Conservation (phyloP, 78 protist species). For the Guillardia theta region DNA sequence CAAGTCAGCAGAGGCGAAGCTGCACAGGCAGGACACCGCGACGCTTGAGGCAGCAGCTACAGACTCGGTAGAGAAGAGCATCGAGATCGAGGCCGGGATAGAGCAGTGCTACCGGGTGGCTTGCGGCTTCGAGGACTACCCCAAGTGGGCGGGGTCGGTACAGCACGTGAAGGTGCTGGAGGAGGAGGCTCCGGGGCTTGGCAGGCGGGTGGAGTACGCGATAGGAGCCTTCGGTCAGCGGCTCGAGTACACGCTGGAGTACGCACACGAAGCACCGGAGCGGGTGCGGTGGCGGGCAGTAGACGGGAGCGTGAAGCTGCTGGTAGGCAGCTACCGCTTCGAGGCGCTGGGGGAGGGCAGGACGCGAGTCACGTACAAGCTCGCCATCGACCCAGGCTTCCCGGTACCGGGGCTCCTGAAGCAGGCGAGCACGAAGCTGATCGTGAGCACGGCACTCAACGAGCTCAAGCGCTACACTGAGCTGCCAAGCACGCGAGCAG, state of each 20-base stretch:
- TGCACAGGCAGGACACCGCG: background rate
- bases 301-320: conserved; percentile 14
- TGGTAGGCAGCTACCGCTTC: background rate
- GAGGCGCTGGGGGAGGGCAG: background rate
- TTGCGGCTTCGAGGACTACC: background rate
- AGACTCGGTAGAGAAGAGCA: background rate
- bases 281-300: background rate
- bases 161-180: background rate
- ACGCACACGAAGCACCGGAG: background rate
- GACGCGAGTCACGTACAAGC: conserved; percentile 33
- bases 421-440: background rate
- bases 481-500: background rate
- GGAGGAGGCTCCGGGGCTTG: background rate
- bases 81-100: background rate
- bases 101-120: background rate
- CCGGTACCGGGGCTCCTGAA: background rate
- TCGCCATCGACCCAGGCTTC: conserved; percentile 35
- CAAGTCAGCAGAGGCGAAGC: background rate
- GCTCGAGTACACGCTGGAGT: conserved; percentile 26
- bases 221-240: background rate
- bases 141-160: background rate
- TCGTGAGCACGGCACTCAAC: conserved; percentile 32
- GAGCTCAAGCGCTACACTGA: background rate
- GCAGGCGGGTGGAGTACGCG: background rate
- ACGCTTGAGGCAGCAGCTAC: too few relatives aligned